These are phyloP conservation scores for Tetrapisispora nanseiensis DNA, from an alignment of 805 yeast genomes.

Conservation along the genomic window DNA sequence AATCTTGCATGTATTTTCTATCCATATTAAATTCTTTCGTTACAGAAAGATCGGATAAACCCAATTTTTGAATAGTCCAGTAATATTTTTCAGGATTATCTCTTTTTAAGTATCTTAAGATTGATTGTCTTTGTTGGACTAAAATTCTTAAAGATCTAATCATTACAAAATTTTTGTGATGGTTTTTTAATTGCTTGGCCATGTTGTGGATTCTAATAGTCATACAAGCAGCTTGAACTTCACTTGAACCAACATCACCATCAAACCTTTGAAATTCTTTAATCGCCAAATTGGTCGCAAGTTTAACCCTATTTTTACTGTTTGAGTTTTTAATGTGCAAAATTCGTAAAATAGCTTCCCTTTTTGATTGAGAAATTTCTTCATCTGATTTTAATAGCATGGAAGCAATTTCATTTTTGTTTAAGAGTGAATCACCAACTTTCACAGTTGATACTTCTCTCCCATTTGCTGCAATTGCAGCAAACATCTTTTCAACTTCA, in stretches of 20 bases:
- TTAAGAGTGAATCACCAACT: not conserved
- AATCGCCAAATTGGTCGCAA: slow-evolving; percentile 56
- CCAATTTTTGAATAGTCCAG: slow-evolving; percentile 79
- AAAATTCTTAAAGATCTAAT: slow-evolving; percentile 66
- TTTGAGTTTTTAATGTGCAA: slow-evolving; percentile 64
- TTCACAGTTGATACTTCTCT: slow-evolving; percentile 11
- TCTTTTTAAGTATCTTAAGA: slow-evolving; percentile 71
- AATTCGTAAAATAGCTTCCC: slow-evolving; percentile 61
- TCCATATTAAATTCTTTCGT: slow-evolving; percentile 75
- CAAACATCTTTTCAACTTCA: slow-evolving; percentile 67
- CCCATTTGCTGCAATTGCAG: slow-evolving; percentile 38
- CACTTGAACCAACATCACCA: slow-evolving; percentile 92
- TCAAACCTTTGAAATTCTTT: slow-evolving; percentile 72
- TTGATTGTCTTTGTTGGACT: slow-evolving; percentile 82
- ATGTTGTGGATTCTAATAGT: slow-evolving; percentile 72
- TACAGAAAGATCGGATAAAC: slow-evolving; percentile 72
- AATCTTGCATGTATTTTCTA: slow-evolving; percentile 68
- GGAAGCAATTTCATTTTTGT: not conserved
- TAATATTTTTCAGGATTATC: slow-evolving; percentile 74
- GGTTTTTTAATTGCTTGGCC: slow-evolving; percentile 59
- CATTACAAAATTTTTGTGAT: slow-evolving; percentile 64
- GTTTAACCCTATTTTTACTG: slow-evolving; percentile 44
- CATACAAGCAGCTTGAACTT: slow-evolving; percentile 88
- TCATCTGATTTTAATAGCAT: slow-evolving; percentile 9
- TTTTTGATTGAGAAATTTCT: slow-evolving; percentile 45